Evolutionary conservation across 2,329 filamentous ascomycete species (phyloP).

Genomic region (Cladophialophora immunda): DNA sequence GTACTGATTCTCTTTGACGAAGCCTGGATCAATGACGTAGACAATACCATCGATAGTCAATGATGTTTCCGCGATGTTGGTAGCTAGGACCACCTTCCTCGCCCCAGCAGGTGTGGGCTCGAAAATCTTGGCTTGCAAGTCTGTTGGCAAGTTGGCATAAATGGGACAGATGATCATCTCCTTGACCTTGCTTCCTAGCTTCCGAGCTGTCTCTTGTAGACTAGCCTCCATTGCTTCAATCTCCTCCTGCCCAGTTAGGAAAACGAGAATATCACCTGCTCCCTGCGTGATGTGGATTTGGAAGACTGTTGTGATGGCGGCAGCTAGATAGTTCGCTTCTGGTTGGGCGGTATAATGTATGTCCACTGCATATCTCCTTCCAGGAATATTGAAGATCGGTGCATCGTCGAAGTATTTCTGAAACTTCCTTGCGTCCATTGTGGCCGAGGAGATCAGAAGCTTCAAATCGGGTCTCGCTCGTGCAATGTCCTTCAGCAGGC

Average conservation of each 20-base stretch:
- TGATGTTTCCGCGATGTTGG: slow-evolving; percentile 96
- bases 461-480: slow-evolving; percentile 85
- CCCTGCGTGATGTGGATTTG: slow-evolving; percentile 91
- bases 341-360: slow-evolving; percentile 90
- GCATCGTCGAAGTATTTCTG: slow-evolving; percentile 89
- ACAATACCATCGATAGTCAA: slow-evolving; percentile 96
- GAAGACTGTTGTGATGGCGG: slow-evolving; percentile 91
- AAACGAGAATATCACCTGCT: slow-evolving; percentile 88
- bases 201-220: slow-evolving; percentile 83
- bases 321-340: slow-evolving; percentile 91
- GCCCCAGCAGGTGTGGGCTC: slow-evolving; percentile 86
- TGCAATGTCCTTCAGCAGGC: slow-evolving; percentile 86
- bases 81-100: slow-evolving; percentile 90
- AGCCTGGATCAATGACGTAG: slow-evolving; percentile 94
- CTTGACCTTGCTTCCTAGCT: slow-evolving; percentile 82
- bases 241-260: slow-evolving; percentile 94
- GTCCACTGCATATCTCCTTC: slow-evolving; percentile 86
- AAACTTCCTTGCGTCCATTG: slow-evolving; percentile 93
- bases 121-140: slow-evolving; percentile 92
- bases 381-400: slow-evolving; percentile 94
- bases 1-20: slow-evolving; percentile 94
- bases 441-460: slow-evolving; percentile 90
- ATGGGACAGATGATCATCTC: slow-evolving; percentile 93
- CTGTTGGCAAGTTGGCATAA: slow-evolving; percentile 90
- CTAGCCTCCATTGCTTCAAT: slow-evolving; percentile 88